Conservation (phyloP, 1,284 basidiomycete genomes). For the Ceratobasidium sp. region DNA sequence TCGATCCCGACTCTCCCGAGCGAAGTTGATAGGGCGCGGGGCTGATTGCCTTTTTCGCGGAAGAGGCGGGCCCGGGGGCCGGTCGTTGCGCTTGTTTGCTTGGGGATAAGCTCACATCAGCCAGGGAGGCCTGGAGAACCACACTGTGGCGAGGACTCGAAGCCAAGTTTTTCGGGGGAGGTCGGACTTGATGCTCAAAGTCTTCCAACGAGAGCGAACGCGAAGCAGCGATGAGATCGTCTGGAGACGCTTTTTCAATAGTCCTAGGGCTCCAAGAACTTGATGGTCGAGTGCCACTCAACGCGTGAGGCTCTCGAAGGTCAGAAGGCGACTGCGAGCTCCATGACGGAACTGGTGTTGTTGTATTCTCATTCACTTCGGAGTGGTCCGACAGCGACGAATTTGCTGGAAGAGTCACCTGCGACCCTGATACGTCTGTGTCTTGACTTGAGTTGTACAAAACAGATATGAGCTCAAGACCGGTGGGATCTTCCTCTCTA, state of each 20-base stretch:
- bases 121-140: neutral
- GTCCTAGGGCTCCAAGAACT: slow-evolving; percentile 23
- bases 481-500: neutral
- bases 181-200: slow-evolving; percentile 14
- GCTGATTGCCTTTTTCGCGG: neutral
- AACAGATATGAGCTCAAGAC: slow-evolving; percentile 14
- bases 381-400: neutral
- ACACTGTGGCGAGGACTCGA: neutral
- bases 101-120: neutral
- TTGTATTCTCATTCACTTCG: neutral
- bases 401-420: neutral
- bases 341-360: slow-evolving; percentile 28
- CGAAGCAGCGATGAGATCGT: slow-evolving; percentile 30
- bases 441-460: slow-evolving; percentile 37
- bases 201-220: slow-evolving; percentile 43
- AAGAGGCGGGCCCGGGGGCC: no score
- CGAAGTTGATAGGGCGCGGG: neutral
- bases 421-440: neutral
- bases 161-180: neutral
- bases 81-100: neutral
- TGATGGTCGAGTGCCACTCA: slow-evolving; percentile 33
- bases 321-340: neutral
- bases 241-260: slow-evolving; percentile 12
- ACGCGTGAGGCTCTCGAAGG: neutral
- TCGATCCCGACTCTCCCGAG: slow-evolving; percentile 27